Percentiles rank a stretch among this genome's conserved stretches.
Conservation (phyloP, 2,329 filamentous ascomycete species). For the Albifimbria verrucaria region DNA sequence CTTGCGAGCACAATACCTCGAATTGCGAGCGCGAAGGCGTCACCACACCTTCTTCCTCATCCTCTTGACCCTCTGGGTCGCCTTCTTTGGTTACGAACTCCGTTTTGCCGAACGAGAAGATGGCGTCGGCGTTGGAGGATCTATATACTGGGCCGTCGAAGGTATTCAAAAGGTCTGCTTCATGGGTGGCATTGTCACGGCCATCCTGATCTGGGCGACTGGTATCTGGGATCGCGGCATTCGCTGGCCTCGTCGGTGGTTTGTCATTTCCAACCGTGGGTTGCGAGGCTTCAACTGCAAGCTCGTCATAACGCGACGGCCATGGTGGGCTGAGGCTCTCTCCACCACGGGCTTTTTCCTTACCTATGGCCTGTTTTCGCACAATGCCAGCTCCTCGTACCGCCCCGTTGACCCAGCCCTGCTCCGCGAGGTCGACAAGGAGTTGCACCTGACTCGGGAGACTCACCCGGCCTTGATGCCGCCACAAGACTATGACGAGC, state of each 20-base stretch:
- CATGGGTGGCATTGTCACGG: conserved; percentile 85
- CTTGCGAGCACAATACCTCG: conserved; percentile 87
- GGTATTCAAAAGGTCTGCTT: conserved; percentile 87
- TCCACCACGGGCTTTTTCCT: conserved; percentile 74
- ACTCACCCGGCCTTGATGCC: conserved; percentile 40
- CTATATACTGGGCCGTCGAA: conserved; percentile 94
- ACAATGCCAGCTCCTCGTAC: conserved; percentile 66
- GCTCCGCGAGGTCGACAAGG: conserved; percentile 57
- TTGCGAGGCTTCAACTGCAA: conserved; percentile 94
- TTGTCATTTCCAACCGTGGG: conserved; percentile 83
- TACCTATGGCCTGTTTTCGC: conserved; percentile 70
- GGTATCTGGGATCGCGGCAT: conserved; percentile 96
- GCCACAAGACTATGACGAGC: conserved; percentile 54
- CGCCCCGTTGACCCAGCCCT: conserved; percentile 69
- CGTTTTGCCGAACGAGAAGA: conserved; percentile 97
- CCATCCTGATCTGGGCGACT: conserved; percentile 84
- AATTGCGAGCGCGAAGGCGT: conserved; percentile 79
- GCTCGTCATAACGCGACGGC: conserved; percentile 80
- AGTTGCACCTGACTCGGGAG: conserved; percentile 46
- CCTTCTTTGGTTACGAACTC: conserved; percentile 82
- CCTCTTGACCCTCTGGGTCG: conserved; percentile 75
- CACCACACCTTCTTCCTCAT: conserved; percentile 92
- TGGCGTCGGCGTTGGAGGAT: conserved; percentile 84
- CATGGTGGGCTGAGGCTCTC: conserved; percentile 76
- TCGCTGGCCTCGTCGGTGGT: conserved; percentile 89